Percentiles rank a stretch among this genome's conserved stretches.
Evolutionary conservation across 164 flowering plant species (phyloP).

Genomic region (Litsea cubeba): DNA sequence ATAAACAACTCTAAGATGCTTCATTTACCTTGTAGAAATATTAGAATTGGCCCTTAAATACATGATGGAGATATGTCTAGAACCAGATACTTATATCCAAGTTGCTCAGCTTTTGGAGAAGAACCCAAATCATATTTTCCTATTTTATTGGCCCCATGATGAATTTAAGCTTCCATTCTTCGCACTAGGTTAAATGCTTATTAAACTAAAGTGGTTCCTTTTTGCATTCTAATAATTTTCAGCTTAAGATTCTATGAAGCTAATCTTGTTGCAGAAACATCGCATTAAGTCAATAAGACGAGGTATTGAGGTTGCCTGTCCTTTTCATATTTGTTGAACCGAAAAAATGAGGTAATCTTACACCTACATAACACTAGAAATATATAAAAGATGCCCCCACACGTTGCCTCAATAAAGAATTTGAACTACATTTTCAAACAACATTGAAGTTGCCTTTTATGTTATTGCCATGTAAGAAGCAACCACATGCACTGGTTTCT

Average conservation of each 20-base stretch:
- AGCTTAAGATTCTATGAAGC: neutral
- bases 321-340: neutral
- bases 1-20: neutral
- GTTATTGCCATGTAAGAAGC: neutral
- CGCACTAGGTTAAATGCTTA: neutral
- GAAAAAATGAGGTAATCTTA: neutral
- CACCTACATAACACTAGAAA: neutral
- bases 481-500: neutral
- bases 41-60: neutral
- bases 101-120: neutral
- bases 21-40: neutral
- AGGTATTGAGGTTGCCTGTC: constrained; percentile 3
- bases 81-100: neutral
- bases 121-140: too few relatives aligned
- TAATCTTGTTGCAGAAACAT: neutral
- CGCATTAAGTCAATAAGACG: neutral
- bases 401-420: neutral
- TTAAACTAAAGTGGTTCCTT: neutral
- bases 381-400: neutral
- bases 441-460: neutral
- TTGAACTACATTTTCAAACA: neutral
- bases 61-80: constrained; percentile 1
- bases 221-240: neutral
- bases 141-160: neutral
- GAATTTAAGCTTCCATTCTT: neutral